Conservation (phyloP, 2,329 filamentous ascomycete species). For the Coniochaeta ligniaria region DNA sequence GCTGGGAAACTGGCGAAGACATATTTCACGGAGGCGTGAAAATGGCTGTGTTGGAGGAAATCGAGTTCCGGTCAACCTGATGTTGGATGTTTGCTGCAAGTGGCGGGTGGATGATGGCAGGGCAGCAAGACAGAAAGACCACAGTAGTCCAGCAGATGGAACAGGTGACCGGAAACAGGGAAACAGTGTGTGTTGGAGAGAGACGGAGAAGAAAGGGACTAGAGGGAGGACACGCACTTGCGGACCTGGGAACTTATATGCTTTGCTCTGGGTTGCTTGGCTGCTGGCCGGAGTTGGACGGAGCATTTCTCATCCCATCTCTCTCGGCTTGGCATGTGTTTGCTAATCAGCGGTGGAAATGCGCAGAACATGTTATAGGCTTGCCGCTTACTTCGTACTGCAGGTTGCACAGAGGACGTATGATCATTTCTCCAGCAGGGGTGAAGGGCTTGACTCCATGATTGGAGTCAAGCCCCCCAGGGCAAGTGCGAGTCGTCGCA, state of each 20-base stretch:
- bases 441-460: neutral
- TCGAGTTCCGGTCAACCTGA: neutral
- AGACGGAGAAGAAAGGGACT: neutral
- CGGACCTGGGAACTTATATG: neutral
- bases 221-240: neutral
- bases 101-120: neutral
- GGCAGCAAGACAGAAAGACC: neutral
- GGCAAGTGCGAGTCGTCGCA: neutral
- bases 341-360: neutral
- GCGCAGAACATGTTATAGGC: neutral
- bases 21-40: neutral
- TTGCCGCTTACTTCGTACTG: neutral
- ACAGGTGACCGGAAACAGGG: neutral
- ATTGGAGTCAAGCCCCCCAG: neutral
- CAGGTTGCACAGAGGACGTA: neutral
- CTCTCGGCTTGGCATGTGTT: neutral
- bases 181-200: neutral
- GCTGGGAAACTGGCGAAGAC: neutral
- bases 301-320: neutral
- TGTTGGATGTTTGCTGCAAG: neutral
- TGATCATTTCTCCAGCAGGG: neutral
- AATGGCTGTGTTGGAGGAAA: neutral
- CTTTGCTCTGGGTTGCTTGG: neutral
- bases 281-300: neutral
- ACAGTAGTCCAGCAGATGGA: neutral